Evolutionary conservation across 345 rosid species (phyloP).

Genomic region (Mallotus nudiflorus): DNA sequence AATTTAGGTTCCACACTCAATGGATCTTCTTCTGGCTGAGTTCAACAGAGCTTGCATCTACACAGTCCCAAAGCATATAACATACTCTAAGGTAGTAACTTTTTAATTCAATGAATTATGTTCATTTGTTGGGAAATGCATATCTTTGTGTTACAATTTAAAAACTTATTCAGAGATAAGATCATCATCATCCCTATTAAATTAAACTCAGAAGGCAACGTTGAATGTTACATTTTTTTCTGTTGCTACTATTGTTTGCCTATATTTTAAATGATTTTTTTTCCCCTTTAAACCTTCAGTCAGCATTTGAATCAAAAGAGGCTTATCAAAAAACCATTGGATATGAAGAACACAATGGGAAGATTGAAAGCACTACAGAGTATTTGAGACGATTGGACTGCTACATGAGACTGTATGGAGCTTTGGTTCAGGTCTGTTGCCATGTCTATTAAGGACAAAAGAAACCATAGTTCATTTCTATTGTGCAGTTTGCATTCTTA

Average conservation of each 20-base stretch:
- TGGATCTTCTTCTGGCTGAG: slow-evolving; percentile 89
- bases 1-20: slow-evolving; percentile 68
- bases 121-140: neutral
- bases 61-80: slow-evolving; percentile 83
- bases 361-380: slow-evolving; percentile 43
- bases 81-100: slow-evolving; percentile 58
- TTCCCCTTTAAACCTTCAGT: slow-evolving; percentile 39
- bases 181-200: neutral
- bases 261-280: slow-evolving; percentile 11
- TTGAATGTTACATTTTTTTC: neutral
- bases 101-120: neutral
- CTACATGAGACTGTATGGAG: slow-evolving; percentile 81
- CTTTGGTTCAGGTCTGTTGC: slow-evolving; percentile 78
- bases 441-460: neutral
- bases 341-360: slow-evolving; percentile 48
- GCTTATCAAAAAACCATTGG: slow-evolving; percentile 59
- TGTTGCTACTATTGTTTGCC: slow-evolving; percentile 1
- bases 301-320: slow-evolving; percentile 59
- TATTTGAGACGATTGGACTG: slow-evolving; percentile 58
- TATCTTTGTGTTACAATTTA: neutral
- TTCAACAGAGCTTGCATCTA: slow-evolving; percentile 84
- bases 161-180: neutral
- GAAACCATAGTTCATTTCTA: neutral
- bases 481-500: neutral
- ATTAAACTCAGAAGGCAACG: neutral